Evolutionary conservation across 495 filamentous ascomycete genomes (phyloP), one percentile per base, ranked within the genome.

Genomic region (Xylaria intraflava): DNA sequence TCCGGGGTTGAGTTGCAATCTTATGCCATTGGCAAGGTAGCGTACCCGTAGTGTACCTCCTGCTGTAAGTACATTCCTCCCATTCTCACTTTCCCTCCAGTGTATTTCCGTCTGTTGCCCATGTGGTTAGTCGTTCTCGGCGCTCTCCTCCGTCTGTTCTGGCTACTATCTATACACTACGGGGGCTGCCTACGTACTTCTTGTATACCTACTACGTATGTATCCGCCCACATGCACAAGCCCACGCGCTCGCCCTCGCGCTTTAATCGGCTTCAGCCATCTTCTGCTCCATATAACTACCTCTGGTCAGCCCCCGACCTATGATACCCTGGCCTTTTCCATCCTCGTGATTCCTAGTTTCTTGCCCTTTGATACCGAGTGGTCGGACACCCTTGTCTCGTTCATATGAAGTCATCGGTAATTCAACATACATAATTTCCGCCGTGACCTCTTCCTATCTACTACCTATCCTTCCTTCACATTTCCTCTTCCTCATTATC

Each of bases 161-260:
- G 7, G 31, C 6, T 10, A 11, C 9, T 35, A n/a, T n/a, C n/a
- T n/a, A n/a, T n/a, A n/a, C n/a, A n/a, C n/a, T n/a, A n/a, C n/a
- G n/a, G n/a, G n/a, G n/a, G n/a, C n/a, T n/a, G n/a, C n/a, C n/a
- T n/a, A n/a, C n/a, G n/a, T n/a, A n/a, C n/a, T n/a, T n/a, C n/a
- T n/a, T n/a, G n/a, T 26, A 19, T 46, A 43, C 44, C 51, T 54
- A 48, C 47, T 22, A 7, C 23, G n/a, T 27, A 17, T 26, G 44
- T 42, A 31, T 31, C 20, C 38, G 26, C 30, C 11, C 30, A 29
- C 30, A 41, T 45, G 27, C 51, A 30, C 43, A 24, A 31, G 5
- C n/a, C 1, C 51, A 23, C 31, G 36, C 33, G 8, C 36, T 55
- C 52, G 45, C 36, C 29, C 45, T 49, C 52, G 44, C 52, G 52